Percentiles rank a stretch among this genome's conserved stretches.
phyloP scores from a whole-genome alignment of 1,139 yeast genomes.

The Kurtzmaniella quercitrusa region DNA sequence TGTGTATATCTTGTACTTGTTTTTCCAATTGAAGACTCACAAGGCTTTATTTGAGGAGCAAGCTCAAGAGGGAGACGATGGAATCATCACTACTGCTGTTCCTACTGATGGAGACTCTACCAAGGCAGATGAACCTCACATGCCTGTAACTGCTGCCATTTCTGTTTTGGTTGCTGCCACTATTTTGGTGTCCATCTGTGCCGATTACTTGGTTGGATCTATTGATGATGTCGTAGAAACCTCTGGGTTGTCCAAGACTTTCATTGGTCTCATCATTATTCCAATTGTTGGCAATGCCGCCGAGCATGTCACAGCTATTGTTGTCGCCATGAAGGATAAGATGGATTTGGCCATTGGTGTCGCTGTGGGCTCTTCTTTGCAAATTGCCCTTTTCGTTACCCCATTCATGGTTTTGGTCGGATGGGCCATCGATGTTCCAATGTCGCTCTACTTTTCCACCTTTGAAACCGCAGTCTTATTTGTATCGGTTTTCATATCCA shows the following conservation, averaged over 20 bases:
- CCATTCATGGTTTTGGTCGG: conserved; percentile 93
- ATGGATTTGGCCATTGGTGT: conserved; percentile 98
- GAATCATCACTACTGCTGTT: conserved; percentile 25
- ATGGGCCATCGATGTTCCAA: conserved; percentile 86
- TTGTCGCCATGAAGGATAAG: conserved; percentile 92
- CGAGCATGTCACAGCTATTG: conserved; percentile 93
- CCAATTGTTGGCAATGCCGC: conserved; percentile 99
- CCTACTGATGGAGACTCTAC: conserved; percentile 27
- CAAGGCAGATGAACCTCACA: conserved; percentile 24
- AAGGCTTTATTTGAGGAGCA: conserved; percentile 48
- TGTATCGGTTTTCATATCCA: conserved; percentile 81
- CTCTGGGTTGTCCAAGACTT: conserved; percentile 88
- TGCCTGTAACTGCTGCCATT: conserved; percentile 41
- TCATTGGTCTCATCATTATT: conserved; percentile 86
- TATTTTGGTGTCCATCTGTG: conserved; percentile 81
- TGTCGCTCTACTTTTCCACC: conserved; percentile 87
- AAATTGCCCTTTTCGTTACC: conserved; percentile 89
- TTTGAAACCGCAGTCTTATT: conserved; percentile 91
- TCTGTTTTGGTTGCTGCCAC: conserved; percentile 60
- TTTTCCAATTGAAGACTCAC: conserved; percentile 89
- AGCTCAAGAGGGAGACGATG: conserved; percentile 33
- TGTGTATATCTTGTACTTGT: conserved; percentile 73
- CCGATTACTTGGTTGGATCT: conserved; percentile 89
- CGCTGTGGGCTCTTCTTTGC: conserved; percentile 95
- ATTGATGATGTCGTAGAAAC: conserved; percentile 82